Percentiles rank a stretch among this genome's conserved stretches.
Evolutionary conservation across 257 asterid genomes (phyloP).

Genomic region (Lavandula angustifolia): DNA sequence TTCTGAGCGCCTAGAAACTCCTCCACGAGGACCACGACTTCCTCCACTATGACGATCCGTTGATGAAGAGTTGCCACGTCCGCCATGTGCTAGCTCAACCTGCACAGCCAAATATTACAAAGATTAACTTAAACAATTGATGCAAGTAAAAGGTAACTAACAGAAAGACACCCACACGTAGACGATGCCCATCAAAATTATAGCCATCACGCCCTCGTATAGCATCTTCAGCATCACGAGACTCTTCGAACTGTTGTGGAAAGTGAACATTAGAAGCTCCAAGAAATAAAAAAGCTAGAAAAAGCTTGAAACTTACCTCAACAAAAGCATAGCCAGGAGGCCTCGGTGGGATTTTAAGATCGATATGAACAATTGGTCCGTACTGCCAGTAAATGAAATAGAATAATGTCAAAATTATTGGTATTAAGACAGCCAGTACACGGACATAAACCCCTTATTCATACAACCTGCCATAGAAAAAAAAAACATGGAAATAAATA

Average conservation of each 20-base stretch:
- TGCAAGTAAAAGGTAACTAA: background rate
- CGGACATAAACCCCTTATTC: background rate
- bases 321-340: slow-evolving; percentile 99
- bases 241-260: slow-evolving; percentile 76
- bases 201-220: slow-evolving; percentile 99
- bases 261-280: background rate
- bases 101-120: slow-evolving; percentile 31
- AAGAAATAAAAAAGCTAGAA: slow-evolving; percentile 6
- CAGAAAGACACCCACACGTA: slow-evolving; percentile 62
- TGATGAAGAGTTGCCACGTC: slow-evolving; percentile 82
- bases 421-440: too few species aligned
- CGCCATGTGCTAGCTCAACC: slow-evolving; percentile 99
- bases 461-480: background rate
- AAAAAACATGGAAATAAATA: background rate
- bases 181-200: slow-evolving; percentile 92
- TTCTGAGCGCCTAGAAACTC: slow-evolving; percentile 91
- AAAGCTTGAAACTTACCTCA: slow-evolving; percentile 56
- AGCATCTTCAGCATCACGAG: slow-evolving; percentile 99
- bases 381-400: slow-evolving; percentile 53
- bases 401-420: slow-evolving; percentile 19
- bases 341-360: slow-evolving; percentile 90
- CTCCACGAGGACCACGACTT: slow-evolving; percentile 87
- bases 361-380: slow-evolving; percentile 88
- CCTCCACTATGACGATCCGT: slow-evolving; percentile 62
- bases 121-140: slow-evolving; percentile 6